Evolutionary conservation across 768 basidiomycete genomes (phyloP), one percentile per base, ranked within the genome.

Genomic region (Hygrocybe coccinea): DNA sequence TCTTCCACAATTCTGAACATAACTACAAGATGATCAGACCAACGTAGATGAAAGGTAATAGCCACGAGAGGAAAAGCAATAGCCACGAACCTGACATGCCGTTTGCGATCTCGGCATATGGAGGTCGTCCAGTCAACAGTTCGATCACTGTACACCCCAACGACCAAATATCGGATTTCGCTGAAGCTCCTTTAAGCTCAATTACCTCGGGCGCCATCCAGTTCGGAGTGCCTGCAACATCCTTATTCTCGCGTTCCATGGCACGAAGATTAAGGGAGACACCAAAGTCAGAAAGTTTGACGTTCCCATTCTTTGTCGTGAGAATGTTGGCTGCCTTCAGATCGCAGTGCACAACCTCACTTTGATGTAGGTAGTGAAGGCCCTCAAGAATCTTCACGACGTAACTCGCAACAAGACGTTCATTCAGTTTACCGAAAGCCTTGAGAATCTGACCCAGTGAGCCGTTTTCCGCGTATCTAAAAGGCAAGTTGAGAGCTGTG

Each of bases 161-260:
- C 0, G 93, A 95, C 94, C 94, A 97, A 33, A 97, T 95, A 67
- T 97, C 94, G 24, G 91, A 87, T 63, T 93, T 93, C 0, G 87
- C 79, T n/a, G 90, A 88, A 7, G 95, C 91, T 3, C 95, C 95
- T 68, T 93, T 89, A 54, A 98, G 81, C 67, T 93, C 87, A 59
- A 99, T 98, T 50, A 97, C 91, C 71, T 99, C 95, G 2, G 95
- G 95, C 10, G 95, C 95, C 94, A 99, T 98, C 95, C 95, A 99
- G 65, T 97, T 95, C 12, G 95, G 95, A 9, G 95, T 99, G 9
- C 95, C 95, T 7, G 89, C 87, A 24, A 92, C 88, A 62, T 89
- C 89, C 67, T 89, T 86, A 62, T 83, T 86, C 65, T 91, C 88
- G 22, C 83, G 79, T 63, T 87, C 88, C 81, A 98, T 85, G 0